Percentiles rank a stretch among this genome's conserved stretches.
phyloP scores from a whole-genome alignment of 495 filamentous ascomycete species.

The Aspergillus saccharolyticus region DNA sequence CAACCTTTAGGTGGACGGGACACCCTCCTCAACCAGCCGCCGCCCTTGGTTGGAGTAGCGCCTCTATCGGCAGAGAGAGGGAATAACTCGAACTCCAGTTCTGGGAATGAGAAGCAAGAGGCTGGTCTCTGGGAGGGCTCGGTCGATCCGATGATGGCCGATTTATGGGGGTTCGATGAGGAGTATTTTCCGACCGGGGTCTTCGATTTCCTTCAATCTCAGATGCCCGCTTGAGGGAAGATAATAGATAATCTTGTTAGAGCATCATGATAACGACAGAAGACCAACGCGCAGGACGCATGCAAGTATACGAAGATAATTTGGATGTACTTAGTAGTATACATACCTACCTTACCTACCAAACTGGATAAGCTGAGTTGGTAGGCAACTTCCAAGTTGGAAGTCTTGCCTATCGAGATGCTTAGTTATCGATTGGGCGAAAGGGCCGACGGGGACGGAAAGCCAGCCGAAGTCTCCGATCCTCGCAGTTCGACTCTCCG shows the following conservation, averaged over 20 bases:
- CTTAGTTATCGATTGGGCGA: slow-evolving; percentile 5
- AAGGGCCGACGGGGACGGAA: slow-evolving; percentile 12
- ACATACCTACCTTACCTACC: no score
- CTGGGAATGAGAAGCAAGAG: slow-evolving; percentile 24
- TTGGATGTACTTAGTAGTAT: no score
- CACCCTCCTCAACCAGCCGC: slow-evolving; percentile 38
- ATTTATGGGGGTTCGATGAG: slow-evolving; percentile 46
- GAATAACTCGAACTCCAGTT: slow-evolving; percentile 27
- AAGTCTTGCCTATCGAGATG: neutral
- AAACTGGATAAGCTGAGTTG: no score
- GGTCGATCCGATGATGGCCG: slow-evolving; percentile 44
- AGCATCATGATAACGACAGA: neutral
- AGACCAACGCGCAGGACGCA: neutral
- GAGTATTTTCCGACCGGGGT: slow-evolving; percentile 47
- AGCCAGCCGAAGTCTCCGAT: slow-evolving; percentile 8
- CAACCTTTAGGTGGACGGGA: slow-evolving; percentile 39
- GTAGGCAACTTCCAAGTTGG: no score
- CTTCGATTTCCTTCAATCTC: slow-evolving; percentile 46
- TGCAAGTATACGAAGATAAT: no score
- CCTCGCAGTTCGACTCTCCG: slow-evolving; percentile 5
- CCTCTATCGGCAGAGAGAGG: slow-evolving; percentile 43
- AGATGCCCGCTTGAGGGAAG: slow-evolving; percentile 37
- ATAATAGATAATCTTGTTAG: neutral
- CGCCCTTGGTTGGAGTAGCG: slow-evolving; percentile 39
- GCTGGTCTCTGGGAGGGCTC: slow-evolving; percentile 42